Evolutionary conservation across 169 alveolate genomes (phyloP), one percentile per base, ranked within the genome.

Genomic region (Plasmodium yoelii): DNA sequence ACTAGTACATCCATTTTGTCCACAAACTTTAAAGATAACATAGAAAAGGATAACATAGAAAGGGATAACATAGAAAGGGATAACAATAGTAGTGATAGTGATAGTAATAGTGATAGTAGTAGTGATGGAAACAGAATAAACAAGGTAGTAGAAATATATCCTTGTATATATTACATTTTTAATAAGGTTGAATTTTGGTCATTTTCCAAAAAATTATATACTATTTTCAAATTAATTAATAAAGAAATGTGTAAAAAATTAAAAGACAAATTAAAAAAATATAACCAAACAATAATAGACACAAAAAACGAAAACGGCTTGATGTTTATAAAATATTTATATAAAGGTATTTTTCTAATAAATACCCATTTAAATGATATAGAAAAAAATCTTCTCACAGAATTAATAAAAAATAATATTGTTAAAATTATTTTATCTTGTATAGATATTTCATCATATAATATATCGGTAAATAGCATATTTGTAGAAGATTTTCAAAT

Each of bases 131-230:
- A 57, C 8, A 28, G 13, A 49, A 18, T 12, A 63, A 10, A 24
- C 18, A 12, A 55, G 8, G 34, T 55, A 18, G 19, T 8, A 67
- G 55, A 70, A 67, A 49, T 82, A 46, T 56, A 82, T 49, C 90
- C 90, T 1, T 82, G 90, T 46, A 82, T 82, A 24, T 82, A 82
- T 60, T 82, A 82, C 56, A 82, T 60, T 42, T 82, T 67, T 60
- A 64, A 82, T 42, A 42, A 49, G 53, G 82, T 67, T 44, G 34
- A 22, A 9, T 67, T 67, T 9, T 28, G 13, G 39, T 47, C 19
- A n/a, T 67, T 82, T 82, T 53, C 84, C 13, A 55, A 65, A 19
- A 70, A 34, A 1, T 24, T 82, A 28, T 82, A 82, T 71, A 56
- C 57, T 67, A 22, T 13, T 49, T 47, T 82, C 28, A 44, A 57